Evolutionary conservation across 2,329 filamentous ascomycete species (phyloP).

Genomic region (Xenoacremonium recifei): DNA sequence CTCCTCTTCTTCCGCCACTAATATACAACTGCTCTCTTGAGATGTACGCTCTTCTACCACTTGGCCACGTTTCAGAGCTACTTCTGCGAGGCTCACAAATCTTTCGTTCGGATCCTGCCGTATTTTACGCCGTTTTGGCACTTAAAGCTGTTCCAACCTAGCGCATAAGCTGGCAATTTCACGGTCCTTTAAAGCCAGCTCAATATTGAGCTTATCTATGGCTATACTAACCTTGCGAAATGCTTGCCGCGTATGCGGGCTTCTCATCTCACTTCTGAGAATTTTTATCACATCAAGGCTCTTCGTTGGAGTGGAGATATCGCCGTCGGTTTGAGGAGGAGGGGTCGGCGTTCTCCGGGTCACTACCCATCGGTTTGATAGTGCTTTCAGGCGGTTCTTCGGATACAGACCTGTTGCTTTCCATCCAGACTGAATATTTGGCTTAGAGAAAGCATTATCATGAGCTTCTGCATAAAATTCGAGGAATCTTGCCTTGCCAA

Average conservation of each 20-base stretch:
- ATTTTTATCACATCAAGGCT: background rate
- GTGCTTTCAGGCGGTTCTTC: background rate
- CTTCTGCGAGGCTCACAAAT: background rate
- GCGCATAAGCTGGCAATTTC: background rate
- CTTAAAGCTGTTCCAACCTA: background rate
- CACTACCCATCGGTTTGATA: background rate
- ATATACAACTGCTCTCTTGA: background rate
- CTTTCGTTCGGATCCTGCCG: background rate
- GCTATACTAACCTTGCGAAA: background rate
- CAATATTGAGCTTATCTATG: background rate
- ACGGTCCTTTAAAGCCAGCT: background rate
- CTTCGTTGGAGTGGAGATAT: background rate
- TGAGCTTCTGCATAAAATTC: background rate
- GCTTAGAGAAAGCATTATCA: background rate
- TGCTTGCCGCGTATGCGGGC: background rate
- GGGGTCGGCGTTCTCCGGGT: background rate
- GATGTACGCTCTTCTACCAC: background rate
- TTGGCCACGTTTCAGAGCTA: background rate
- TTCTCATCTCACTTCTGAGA: background rate
- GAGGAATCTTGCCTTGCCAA: background rate
- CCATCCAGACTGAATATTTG: background rate
- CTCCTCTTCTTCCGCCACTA: background rate
- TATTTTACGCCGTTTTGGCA: background rate
- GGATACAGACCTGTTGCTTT: background rate
- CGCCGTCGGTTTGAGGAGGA: background rate